These are phyloP conservation scores for Oleoguttula mirabilis DNA, from an alignment of 495 filamentous ascomycete genomes.

Conservation along the genomic window DNA sequence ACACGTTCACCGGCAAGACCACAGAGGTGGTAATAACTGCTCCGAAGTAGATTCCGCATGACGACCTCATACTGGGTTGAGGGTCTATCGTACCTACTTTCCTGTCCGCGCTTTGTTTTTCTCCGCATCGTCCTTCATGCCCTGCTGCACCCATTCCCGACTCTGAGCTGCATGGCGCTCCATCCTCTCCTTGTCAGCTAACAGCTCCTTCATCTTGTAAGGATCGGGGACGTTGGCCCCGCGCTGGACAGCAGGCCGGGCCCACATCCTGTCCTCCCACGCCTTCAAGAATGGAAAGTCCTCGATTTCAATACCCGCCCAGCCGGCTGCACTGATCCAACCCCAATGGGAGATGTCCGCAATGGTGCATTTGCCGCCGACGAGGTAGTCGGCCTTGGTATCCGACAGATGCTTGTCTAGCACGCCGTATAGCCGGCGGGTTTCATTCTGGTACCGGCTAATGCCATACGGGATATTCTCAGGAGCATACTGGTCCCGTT, in stretches of 20 bases:
- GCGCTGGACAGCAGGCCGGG: conserved; percentile 59
- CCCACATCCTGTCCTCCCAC: conserved; percentile 54
- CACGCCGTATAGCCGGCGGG: conserved; percentile 65
- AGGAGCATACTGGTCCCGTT: conserved; percentile 67
- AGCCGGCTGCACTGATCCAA: conserved; percentile 13
- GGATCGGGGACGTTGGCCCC: conserved; percentile 63
- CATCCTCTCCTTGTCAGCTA: conserved; percentile 55
- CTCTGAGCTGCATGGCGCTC: conserved; percentile 44
- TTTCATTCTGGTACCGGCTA: conserved; percentile 71
- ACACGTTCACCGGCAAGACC: conserved; percentile 8
- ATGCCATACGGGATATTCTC: conserved; percentile 80
- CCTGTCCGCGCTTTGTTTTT: conserved; percentile 27
- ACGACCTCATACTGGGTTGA: too few relatives aligned
- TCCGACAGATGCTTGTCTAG: conserved; percentile 59
- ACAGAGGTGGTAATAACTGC: conserved; percentile 6
- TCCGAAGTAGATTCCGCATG: neutral
- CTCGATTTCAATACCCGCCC: conserved; percentile 61
- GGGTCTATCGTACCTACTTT: neutral
- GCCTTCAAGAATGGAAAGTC: conserved; percentile 60
- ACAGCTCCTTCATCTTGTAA: conserved; percentile 53
- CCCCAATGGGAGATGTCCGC: conserved; percentile 12
- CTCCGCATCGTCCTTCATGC: conserved; percentile 46
- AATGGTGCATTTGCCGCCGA: conserved; percentile 68
- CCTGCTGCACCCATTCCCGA: conserved; percentile 44
- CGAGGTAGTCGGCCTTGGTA: conserved; percentile 44